Conservation (phyloP, 352 stramenopile species). For the Globisporangium rhizosaccharum region DNA sequence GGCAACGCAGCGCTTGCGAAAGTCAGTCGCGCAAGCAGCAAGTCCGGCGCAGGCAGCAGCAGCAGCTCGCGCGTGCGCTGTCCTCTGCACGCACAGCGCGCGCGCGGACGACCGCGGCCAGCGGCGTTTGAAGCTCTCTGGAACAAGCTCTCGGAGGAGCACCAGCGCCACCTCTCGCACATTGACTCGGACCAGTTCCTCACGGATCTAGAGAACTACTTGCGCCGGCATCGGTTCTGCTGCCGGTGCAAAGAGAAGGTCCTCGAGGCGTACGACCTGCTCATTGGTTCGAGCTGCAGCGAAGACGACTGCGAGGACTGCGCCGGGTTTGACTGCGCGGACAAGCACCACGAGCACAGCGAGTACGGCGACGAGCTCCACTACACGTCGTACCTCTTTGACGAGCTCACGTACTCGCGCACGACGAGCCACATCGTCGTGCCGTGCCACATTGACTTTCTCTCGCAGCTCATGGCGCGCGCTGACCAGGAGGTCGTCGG, state of each 20-base stretch:
- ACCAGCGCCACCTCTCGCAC: constrained; percentile 76
- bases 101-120: constrained; percentile 61
- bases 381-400: constrained; percentile 84
- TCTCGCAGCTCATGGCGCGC: constrained; percentile 79
- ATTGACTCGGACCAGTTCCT: constrained; percentile 87
- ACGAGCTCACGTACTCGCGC: constrained; percentile 79
- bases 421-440: constrained; percentile 79
- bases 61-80: constrained; percentile 51
- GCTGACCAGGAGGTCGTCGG: constrained; percentile 80
- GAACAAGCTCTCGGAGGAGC: constrained; percentile 70
- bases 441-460: constrained; percentile 81
- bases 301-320: constrained; percentile 86
- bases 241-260: constrained; percentile 88
- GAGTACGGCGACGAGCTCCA: constrained; percentile 81
- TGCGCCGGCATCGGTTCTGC: constrained; percentile 83
- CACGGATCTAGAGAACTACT: constrained; percentile 77
- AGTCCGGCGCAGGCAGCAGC: constrained; percentile 21
- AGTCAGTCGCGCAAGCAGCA: constrained; percentile 25
- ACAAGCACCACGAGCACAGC: constrained; percentile 66
- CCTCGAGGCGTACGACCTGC: constrained; percentile 82
- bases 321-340: constrained; percentile 64
- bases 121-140: constrained; percentile 75
- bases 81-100: constrained; percentile 70
- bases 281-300: constrained; percentile 79
- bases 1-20: constrained; percentile 51